These are phyloP conservation scores for Dioscorea cayenensis DNA, from an alignment of 116 monocot species.

Conservation along the genomic window DNA sequence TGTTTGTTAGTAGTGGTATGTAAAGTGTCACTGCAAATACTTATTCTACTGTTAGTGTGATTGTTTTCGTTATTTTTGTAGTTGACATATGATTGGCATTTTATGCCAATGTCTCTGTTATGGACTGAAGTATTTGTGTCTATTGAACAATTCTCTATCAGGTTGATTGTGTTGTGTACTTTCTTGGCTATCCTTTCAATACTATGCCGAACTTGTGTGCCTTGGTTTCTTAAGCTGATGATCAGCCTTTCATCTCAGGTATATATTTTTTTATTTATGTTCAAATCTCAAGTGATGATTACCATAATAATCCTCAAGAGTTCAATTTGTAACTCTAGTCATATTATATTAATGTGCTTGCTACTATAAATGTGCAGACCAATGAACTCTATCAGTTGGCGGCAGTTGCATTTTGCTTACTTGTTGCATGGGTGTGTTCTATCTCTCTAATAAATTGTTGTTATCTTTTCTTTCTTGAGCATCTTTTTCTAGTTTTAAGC, in stretches of 20 bases:
- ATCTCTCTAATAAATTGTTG: neutral
- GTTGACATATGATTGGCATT: neutral
- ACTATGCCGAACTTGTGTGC: slow-evolving; percentile 56
- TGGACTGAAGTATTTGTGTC: neutral
- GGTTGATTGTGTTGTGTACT: slow-evolving; percentile 52
- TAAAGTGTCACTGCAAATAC: neutral
- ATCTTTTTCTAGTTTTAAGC: too few species aligned
- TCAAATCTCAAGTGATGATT: neutral
- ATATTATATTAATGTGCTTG: neutral
- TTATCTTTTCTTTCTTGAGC: neutral
- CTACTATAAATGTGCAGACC: slow-evolving; percentile 36
- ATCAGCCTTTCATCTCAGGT: slow-evolving; percentile 83
- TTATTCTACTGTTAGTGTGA: neutral
- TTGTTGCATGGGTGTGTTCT: slow-evolving; percentile 67
- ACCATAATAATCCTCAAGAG: neutral
- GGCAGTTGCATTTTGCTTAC: slow-evolving; percentile 69
- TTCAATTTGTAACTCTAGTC: neutral
- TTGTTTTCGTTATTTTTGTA: neutral
- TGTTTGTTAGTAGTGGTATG: neutral
- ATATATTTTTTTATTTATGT: neutral
- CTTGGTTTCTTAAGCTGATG: slow-evolving; percentile 85
- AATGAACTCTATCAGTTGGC: slow-evolving; percentile 79
- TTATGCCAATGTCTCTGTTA: neutral
- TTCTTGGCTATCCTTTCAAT: slow-evolving; percentile 64
- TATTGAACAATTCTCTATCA: neutral